phyloP scores from a whole-genome alignment of 2,329 filamentous ascomycete species.

The Fusarium cicatricum region DNA sequence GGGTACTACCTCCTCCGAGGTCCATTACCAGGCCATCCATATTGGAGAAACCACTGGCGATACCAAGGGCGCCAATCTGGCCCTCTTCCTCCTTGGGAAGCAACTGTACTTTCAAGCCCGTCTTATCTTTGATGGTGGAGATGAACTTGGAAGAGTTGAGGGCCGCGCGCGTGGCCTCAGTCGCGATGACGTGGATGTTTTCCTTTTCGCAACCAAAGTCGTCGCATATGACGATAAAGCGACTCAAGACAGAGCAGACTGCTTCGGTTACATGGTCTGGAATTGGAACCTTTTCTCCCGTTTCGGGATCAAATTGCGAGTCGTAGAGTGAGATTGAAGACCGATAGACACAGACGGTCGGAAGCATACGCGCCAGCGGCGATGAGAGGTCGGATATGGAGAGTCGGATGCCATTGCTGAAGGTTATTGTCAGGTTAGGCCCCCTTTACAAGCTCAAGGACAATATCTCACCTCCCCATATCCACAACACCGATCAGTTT shows the following conservation, averaged over 20 bases:
- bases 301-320: slow-evolving; percentile 44
- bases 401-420: slow-evolving; percentile 76
- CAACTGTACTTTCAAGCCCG: slow-evolving; percentile 67
- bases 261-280: slow-evolving; percentile 40
- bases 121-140: slow-evolving; percentile 57
- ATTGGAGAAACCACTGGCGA: slow-evolving; percentile 68
- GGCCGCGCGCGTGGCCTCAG: slow-evolving; percentile 45
- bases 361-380: slow-evolving; percentile 67
- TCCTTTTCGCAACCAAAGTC: slow-evolving; percentile 40
- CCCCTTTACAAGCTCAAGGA: background rate
- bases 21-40: slow-evolving; percentile 77
- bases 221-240: slow-evolving; percentile 42
- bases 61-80: slow-evolving; percentile 69
- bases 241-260: slow-evolving; percentile 40
- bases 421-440: slow-evolving; percentile 11
- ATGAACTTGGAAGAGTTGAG: slow-evolving; percentile 43
- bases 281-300: slow-evolving; percentile 44
- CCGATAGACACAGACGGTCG: slow-evolving; percentile 50
- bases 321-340: slow-evolving; percentile 46
- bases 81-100: slow-evolving; percentile 73
- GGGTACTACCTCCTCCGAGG: slow-evolving; percentile 73
- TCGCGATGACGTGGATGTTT: slow-evolving; percentile 44
- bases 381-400: slow-evolving; percentile 61
- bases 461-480: slow-evolving; percentile 46
- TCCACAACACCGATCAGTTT: slow-evolving; percentile 48